Percentiles rank a stretch among this genome's conserved stretches.
phyloP scores from a whole-genome alignment of 768 basidiomycete genomes.

The Agaricus bisporus region DNA sequence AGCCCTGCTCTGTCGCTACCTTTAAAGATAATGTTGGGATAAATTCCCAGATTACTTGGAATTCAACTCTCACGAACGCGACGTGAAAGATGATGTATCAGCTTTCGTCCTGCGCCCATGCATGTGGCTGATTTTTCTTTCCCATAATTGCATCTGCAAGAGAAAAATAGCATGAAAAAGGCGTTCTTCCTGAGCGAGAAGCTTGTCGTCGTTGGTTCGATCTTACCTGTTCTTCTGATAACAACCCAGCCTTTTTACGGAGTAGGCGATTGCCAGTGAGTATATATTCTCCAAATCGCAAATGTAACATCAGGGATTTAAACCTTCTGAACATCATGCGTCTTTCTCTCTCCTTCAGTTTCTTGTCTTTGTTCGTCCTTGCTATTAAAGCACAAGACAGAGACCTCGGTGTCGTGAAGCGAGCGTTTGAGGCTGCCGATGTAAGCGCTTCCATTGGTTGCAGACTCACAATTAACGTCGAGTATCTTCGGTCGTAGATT shows the following conservation, averaged over 20 bases:
- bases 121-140: neutral
- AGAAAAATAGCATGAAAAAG: neutral
- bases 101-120: too few species aligned
- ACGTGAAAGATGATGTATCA: too few species aligned
- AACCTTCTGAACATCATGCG: neutral
- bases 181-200: neutral
- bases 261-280: neutral
- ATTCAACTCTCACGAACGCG: too few species aligned
- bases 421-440: conserved; percentile 21
- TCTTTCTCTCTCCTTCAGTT: neutral
- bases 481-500: conserved; percentile 13
- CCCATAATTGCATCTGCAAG: neutral
- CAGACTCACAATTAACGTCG: neutral
- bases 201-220: neutral
- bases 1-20: too few species aligned
- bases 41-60: too few species aligned
- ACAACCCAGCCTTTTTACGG: too few species aligned
- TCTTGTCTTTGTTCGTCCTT: neutral
- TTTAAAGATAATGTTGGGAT: too few species aligned
- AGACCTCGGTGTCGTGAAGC: conserved; percentile 15
- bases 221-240: too few species aligned
- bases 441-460: conserved; percentile 10
- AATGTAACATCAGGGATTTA: too few species aligned
- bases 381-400: conserved; percentile 18
- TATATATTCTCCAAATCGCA: neutral